Evolutionary conservation across 192 early-diverging fungal species (phyloP), one percentile per base, ranked within the genome.

Genomic region (Geosiphon pyriformis): DNA sequence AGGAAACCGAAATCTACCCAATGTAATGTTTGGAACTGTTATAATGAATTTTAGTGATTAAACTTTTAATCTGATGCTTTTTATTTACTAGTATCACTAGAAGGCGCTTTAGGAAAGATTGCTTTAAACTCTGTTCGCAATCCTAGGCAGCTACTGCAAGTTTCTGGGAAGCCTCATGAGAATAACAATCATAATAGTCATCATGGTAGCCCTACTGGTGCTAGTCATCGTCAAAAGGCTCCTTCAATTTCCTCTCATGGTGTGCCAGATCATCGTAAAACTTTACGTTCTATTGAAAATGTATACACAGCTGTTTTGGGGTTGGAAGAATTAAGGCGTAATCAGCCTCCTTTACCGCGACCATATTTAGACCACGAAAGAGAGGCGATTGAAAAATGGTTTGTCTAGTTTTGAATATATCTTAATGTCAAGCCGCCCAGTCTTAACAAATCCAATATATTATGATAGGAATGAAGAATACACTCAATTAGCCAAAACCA

Each of bases 81-180:
- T 17, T 34, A 23, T 55, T 4, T 61, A 22, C 47, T 73, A 85
- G 90, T 95, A 35, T 84, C 94, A 20, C 76, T 96, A 51, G 96
- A 97, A 73, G 95, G 95, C 18, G 93, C 94, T 25, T 78, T 99
- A 22, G 96, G 96, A 61, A 96, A 92, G 70, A 94, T 99, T 61
- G 88, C 94, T 0, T 77, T 92, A 50, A 87, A 88, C 65, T 94
- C 96, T 15, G 88, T 89, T 27, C 80, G 88, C 57, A 94, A 93
- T 68, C 96, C 96, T 2, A 88, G 91, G 51, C 93, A 96, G 67
- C 76, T 89, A 15, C 78, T 94, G 66, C 86, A 84, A 69, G 91
- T 92, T 34, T 80, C 80, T 59, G 80, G 78, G 35, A 66, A 78
- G 32, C 78, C 73, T 30, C 68, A 69, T 31, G 67, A n/a, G n/a